These are phyloP conservation scores for Nitzschia putrida DNA, from an alignment of 108 stramenopile genomes.

Conservation along the genomic window DNA sequence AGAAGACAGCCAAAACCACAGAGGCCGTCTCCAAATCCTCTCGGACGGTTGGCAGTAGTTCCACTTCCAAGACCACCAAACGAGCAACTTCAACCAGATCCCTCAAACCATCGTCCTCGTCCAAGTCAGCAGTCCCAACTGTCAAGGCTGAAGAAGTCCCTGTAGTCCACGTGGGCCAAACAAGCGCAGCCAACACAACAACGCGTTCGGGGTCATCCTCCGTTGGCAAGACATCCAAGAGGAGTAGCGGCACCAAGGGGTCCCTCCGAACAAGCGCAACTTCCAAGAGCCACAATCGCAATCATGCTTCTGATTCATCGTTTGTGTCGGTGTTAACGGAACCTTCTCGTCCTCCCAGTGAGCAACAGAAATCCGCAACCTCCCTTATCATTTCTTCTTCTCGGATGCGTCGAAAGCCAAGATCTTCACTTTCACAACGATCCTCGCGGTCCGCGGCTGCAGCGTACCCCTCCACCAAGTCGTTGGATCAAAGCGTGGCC, in stretches of 20 bases:
- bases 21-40: too few species aligned
- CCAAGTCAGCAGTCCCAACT: neutral
- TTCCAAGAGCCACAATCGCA: too few species aligned
- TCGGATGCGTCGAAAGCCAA: neutral
- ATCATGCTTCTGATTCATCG: slow-evolving; percentile 1
- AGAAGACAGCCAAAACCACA: neutral
- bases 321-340: neutral
- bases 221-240: neutral
- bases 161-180: neutral
- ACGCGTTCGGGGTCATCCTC: neutral
- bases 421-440: neutral
- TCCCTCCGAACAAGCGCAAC: too few species aligned
- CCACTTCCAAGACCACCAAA: neutral
- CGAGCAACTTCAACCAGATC: neutral
- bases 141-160: neutral
- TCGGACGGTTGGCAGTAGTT: neutral
- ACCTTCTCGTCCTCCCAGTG: neutral
- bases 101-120: neutral
- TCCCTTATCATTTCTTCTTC: neutral
- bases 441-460: neutral
- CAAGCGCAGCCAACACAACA: neutral
- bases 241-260: neutral
- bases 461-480: neutral
- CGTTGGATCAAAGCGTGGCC: neutral
- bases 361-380: neutral